phyloP scores from a whole-genome alignment of 495 filamentous ascomycete species.

The Collariella sp. region DNA sequence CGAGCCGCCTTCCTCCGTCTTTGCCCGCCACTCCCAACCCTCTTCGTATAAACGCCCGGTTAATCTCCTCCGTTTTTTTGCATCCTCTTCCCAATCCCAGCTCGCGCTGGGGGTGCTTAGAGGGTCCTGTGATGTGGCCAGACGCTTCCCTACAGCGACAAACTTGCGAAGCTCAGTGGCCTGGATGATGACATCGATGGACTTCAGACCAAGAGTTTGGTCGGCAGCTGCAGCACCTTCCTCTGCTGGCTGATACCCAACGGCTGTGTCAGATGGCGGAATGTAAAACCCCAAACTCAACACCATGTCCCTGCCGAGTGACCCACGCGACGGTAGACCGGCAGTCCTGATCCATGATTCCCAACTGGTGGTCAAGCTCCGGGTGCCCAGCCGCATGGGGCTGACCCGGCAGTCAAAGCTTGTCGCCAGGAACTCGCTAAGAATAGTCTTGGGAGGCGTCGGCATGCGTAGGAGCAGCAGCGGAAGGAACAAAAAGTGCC shows the following conservation, averaged over 20 bases:
- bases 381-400: slow-evolving; percentile 35
- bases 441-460: slow-evolving; percentile 29
- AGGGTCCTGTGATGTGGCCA: neutral
- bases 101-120: slow-evolving; percentile 5
- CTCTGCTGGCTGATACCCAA: neutral
- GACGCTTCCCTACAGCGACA: slow-evolving; percentile 1
- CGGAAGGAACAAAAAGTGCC: slow-evolving; percentile 31
- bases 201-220: slow-evolving; percentile 28
- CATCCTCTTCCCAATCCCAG: slow-evolving; percentile 20
- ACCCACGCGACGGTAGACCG: slow-evolving; percentile 11
- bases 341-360: slow-evolving; percentile 35
- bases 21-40: slow-evolving; percentile 38
- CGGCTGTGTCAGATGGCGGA: slow-evolving; percentile 7
- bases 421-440: slow-evolving; percentile 37
- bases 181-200: slow-evolving; percentile 37
- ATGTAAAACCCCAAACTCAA: slow-evolving; percentile 36
- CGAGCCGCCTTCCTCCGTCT: neutral
- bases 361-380: slow-evolving; percentile 31
- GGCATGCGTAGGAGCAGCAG: slow-evolving; percentile 42
- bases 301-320: slow-evolving; percentile 31
- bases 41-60: slow-evolving; percentile 36
- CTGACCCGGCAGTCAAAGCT: slow-evolving; percentile 42
- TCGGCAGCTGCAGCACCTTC: neutral
- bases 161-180: slow-evolving; percentile 27
- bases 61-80: slow-evolving; percentile 26